These are phyloP conservation scores for Colletotrichum tabaci DNA, from an alignment of 2,329 filamentous ascomycete genomes.

Conservation along the genomic window DNA sequence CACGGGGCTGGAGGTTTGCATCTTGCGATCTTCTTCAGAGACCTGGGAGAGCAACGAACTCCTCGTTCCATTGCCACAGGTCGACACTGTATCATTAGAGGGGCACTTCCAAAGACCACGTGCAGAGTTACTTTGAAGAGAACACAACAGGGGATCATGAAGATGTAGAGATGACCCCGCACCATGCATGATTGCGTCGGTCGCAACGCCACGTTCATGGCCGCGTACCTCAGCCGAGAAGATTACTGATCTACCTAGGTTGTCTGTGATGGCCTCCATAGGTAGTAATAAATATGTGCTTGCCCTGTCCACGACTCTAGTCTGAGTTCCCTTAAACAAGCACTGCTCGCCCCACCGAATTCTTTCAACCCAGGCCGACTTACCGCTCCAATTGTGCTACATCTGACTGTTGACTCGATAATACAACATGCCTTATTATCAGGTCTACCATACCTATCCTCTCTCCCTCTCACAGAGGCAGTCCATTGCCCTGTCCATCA, in stretches of 20 bases:
- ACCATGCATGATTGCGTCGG: not conserved
- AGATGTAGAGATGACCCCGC: not conserved
- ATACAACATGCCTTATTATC: slow-evolving; percentile 17
- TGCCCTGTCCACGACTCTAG: not conserved
- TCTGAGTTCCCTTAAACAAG: too few species aligned
- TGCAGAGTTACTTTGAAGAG: too few species aligned
- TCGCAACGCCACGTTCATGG: not conserved
- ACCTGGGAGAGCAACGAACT: slow-evolving; percentile 20
- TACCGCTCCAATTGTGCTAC: not conserved
- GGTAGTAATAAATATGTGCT: not conserved
- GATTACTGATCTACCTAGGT: not conserved
- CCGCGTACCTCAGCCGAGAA: not conserved
- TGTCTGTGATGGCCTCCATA: not conserved
- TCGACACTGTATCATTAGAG: not conserved
- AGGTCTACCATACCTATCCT: slow-evolving; percentile 12
- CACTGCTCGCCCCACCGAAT: not conserved
- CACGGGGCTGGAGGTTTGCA: slow-evolving; percentile 34
- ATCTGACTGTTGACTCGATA: not conserved
- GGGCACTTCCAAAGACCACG: too few species aligned
- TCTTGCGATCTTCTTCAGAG: slow-evolving; percentile 19
- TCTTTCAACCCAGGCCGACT: not conserved
- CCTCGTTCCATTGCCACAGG: slow-evolving; percentile 11
- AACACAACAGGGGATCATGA: not conserved
- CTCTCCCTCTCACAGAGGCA: not conserved
- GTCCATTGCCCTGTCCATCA: slow-evolving; percentile 10